These are phyloP conservation scores for Apiospora arundinis DNA, from an alignment of 2,329 filamentous ascomycete species.

Conservation along the genomic window DNA sequence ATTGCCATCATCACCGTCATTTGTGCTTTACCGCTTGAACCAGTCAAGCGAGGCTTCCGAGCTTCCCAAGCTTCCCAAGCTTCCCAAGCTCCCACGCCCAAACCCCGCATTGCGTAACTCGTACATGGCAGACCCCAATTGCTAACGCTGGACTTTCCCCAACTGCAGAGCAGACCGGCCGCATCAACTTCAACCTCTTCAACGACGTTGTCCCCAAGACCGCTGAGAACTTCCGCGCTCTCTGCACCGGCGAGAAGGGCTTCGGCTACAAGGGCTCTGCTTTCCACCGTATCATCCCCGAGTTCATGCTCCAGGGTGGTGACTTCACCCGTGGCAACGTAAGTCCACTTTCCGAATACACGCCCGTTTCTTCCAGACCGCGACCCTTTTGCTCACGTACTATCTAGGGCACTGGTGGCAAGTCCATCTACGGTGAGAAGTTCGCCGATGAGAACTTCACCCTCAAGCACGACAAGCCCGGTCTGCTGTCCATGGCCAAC, in stretches of 20 bases:
- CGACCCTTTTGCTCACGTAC: background rate
- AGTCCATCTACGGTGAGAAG: conserved; percentile 95
- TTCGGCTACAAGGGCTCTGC: conserved; percentile 82
- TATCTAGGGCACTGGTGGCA: conserved; percentile 81
- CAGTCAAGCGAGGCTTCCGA: background rate
- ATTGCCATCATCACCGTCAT: conserved; percentile 20
- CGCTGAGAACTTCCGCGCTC: conserved; percentile 80
- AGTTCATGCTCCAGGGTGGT: conserved; percentile 96
- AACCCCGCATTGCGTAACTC: conserved; percentile 21
- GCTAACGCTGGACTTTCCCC: conserved; percentile 1
- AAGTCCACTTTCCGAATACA: conserved; percentile 47
- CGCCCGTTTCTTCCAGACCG: background rate
- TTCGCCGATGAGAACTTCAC: conserved; percentile 93
- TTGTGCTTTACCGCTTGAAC: background rate
- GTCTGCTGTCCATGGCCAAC: conserved; percentile 94
- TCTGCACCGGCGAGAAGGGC: conserved; percentile 82
- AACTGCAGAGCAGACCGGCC: conserved; percentile 70
- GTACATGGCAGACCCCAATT: conserved; percentile 31
- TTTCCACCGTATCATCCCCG: conserved; percentile 92
- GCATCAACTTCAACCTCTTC: conserved; percentile 90
- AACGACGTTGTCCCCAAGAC: conserved; percentile 89
- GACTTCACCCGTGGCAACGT: conserved; percentile 94
- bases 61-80: conserved; percentile 21
- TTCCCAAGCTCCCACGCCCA: conserved; percentile 21
- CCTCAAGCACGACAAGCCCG: conserved; percentile 74